Evolutionary conservation across 1,139 yeast genomes (phyloP).

Genomic region (Hyphopichia buzzinii): DNA sequence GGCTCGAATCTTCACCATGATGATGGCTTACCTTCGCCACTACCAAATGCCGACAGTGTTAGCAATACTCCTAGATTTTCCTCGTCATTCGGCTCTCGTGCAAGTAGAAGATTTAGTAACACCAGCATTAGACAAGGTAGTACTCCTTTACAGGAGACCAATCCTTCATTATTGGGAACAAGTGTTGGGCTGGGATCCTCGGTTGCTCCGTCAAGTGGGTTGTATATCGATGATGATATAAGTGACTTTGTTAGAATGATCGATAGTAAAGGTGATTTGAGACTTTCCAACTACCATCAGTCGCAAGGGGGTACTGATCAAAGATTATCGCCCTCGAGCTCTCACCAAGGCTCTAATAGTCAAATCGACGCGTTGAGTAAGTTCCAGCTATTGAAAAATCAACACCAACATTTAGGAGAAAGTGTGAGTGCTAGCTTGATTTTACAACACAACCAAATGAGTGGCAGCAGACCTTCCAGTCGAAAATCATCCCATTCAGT

Average conservation of each 20-base stretch:
- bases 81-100: conserved; percentile 57
- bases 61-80: conserved; percentile 47
- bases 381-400: conserved; percentile 38
- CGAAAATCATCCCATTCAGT: conserved; percentile 37
- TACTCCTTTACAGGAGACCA: conserved; percentile 11
- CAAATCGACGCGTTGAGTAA: conserved; percentile 31
- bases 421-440: conserved; percentile 48
- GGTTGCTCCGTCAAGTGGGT: conserved; percentile 40
- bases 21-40: conserved; percentile 21
- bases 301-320: conserved; percentile 7
- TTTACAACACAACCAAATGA: conserved; percentile 19
- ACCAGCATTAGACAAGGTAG: conserved; percentile 30
- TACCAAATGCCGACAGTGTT: conserved; percentile 21
- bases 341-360: conserved; percentile 11
- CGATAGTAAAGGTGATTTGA: conserved; percentile 61
- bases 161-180: conserved; percentile 28
- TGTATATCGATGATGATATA: conserved; percentile 64
- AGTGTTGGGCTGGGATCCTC: conserved; percentile 39
- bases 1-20: conserved; percentile 27
- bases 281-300: conserved; percentile 22
- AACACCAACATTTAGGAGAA: conserved; percentile 50
- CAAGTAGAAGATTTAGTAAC: conserved; percentile 42
- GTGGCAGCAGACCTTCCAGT: conserved; percentile 21
- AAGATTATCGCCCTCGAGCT: conserved; percentile 8
- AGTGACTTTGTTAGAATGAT: conserved; percentile 79